Percentiles rank a stretch among this genome's conserved stretches.
Conservation (phyloP, 352 stramenopile species). For the Phytopythium cucurbitacearum region DNA sequence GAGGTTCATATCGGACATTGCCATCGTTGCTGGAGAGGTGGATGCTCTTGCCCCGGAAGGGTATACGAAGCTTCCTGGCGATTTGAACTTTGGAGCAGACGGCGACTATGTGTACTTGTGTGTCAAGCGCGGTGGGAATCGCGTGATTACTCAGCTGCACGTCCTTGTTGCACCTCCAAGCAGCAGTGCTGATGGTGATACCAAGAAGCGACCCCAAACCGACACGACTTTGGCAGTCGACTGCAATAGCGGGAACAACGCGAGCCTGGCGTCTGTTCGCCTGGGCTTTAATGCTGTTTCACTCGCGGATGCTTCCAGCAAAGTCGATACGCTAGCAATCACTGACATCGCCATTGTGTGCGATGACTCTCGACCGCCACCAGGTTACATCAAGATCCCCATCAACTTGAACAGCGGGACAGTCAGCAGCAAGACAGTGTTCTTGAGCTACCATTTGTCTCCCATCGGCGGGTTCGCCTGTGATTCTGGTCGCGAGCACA, state of each 20-base stretch:
- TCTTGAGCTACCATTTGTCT: slow-evolving; percentile 49
- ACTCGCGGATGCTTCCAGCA: background rate
- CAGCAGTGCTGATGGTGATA: background rate
- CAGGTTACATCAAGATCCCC: slow-evolving; percentile 34
- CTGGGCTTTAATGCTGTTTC: slow-evolving; percentile 25
- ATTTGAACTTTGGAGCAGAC: slow-evolving; percentile 60
- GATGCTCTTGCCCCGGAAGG: slow-evolving; percentile 44
- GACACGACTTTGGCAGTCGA: slow-evolving; percentile 11
- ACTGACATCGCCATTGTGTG: slow-evolving; percentile 49
- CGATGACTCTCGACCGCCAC: slow-evolving; percentile 21
- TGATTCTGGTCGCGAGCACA: slow-evolving; percentile 30
- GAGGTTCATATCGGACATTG: slow-evolving; percentile 63
- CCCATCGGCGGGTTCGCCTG: slow-evolving; percentile 63
- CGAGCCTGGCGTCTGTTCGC: slow-evolving; percentile 8
- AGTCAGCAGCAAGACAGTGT: slow-evolving; percentile 23
- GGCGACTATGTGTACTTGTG: slow-evolving; percentile 74
- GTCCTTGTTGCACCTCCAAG: slow-evolving; percentile 5
- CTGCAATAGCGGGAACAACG: slow-evolving; percentile 26
- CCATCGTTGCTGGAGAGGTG: slow-evolving; percentile 47
- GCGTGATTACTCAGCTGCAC: slow-evolving; percentile 33
- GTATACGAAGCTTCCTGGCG: slow-evolving; percentile 45
- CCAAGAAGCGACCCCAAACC: no score
- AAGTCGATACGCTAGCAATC: slow-evolving; percentile 38
- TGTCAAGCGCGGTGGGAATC: slow-evolving; percentile 41
- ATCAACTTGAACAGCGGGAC: slow-evolving; percentile 51